Evolutionary conservation across 2,329 filamentous ascomycete genomes (phyloP), one percentile per base, ranked within the genome.

Genomic region (Fusarium sarcochroum): DNA sequence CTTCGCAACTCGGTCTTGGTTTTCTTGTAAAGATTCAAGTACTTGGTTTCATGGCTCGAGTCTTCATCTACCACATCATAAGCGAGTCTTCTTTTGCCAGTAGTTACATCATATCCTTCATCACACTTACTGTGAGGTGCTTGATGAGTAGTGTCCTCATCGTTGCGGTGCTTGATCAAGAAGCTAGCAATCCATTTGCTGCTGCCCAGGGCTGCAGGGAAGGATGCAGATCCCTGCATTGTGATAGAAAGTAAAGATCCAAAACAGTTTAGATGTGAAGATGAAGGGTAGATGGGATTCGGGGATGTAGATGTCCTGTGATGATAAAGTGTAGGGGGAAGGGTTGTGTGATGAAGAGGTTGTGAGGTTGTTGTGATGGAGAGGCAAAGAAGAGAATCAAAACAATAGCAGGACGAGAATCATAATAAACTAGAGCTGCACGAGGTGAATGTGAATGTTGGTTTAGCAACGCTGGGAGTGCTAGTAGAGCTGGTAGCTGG

Each of bases 151-250:
- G 30, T 41, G n/a, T 37, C 30, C 3, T 34, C 35, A 15, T 64
- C 53, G 15, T 42, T 41, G 5, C 25, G 52, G n/a, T 51, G 17
- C 5, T 44, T 49, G 0, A 34, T 35, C 1, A 67, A 21, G 14
- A 67, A 48, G 6, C 35, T 15, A 5, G 40, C 49, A n/a, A 53
- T 40, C 57, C 66, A 68, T 34, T 41, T 59, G 27, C 42, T 61
- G 20, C 57, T 52, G 21, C 57, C 58, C 7, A 70, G 49, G 18
- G 52, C 51, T 30, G 63, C 44, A 7, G 67, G 67, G 13, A 34
- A 57, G 18, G 67, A 65, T 27, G 48, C 38, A 9, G 67, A 68
- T 7, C 54, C 27, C 34, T 50, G 58, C 63, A 70, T 57, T 4
- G 18, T 53, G 30, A 30, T 46, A 6, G n/a, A 23, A 14, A 9